These are phyloP conservation scores for Melastoma malabathricum DNA, from an alignment of 345 rosid species.

Conservation along the genomic window DNA sequence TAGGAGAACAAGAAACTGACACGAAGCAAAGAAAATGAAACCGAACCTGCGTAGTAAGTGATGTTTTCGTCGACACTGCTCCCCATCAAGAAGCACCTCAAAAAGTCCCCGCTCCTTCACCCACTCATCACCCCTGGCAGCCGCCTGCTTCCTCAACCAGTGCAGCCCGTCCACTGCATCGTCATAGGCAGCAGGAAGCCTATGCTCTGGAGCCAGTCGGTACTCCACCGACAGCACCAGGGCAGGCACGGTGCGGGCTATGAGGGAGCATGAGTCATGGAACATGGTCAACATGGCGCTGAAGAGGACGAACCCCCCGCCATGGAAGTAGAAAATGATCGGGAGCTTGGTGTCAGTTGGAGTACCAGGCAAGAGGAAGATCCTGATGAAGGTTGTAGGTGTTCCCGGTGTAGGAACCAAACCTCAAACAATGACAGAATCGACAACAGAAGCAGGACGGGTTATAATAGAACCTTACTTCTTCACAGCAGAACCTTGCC, in stretches of 20 bases:
- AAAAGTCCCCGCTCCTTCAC: conserved; percentile 46
- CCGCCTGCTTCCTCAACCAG: conserved; percentile 65
- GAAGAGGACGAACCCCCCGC: conserved; percentile 59
- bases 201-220: conserved; percentile 85
- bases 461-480: too few relatives aligned
- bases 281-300: conserved; percentile 29
- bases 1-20: too few relatives aligned
- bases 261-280: conserved; percentile 36
- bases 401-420: too few relatives aligned
- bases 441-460: too few relatives aligned
- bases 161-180: conserved; percentile 53
- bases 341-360: conserved; percentile 32
- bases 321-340: conserved; percentile 50
- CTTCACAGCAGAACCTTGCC: too few relatives aligned
- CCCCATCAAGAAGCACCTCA: conserved; percentile 52
- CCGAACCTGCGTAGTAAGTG: conserved; percentile 47
- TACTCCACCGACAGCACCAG: conserved; percentile 62
- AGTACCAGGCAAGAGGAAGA: conserved; percentile 38
- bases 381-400: conserved; percentile 37
- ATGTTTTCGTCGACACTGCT: conserved; percentile 66
- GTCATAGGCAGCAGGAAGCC: conserved; percentile 85
- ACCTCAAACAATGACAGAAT: too few relatives aligned
- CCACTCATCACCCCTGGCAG: conserved; percentile 42
- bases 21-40: conserved; percentile 7
- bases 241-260: conserved; percentile 33